phyloP scores from a whole-genome alignment of 1,284 basidiomycete species.

The Hypsizygus ulmarius region DNA sequence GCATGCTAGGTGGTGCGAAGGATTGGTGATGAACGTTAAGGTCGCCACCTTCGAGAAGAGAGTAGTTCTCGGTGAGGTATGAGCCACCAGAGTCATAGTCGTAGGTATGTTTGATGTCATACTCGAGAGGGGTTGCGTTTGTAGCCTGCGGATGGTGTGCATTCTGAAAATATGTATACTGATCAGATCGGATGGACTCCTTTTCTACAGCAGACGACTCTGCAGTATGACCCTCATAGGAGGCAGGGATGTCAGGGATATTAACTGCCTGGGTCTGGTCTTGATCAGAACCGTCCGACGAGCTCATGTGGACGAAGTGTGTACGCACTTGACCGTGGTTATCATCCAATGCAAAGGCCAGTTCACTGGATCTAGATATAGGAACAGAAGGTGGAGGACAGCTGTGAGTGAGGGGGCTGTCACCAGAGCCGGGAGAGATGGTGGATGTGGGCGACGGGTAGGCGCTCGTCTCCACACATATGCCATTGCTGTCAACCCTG shows the following conservation, averaged over 20 bases:
- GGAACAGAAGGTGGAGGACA: slow-evolving; percentile 25
- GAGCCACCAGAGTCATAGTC: slow-evolving; percentile 10
- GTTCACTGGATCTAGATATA: slow-evolving; percentile 43
- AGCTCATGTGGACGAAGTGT: not conserved
- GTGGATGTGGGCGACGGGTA: slow-evolving; percentile 43
- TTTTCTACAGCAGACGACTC: slow-evolving; percentile 4
- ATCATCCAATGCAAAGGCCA: slow-evolving; percentile 42
- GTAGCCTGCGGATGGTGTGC: slow-evolving; percentile 10
- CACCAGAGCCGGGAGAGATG: slow-evolving; percentile 40
- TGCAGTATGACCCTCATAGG: not conserved
- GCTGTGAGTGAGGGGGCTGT: slow-evolving; percentile 38
- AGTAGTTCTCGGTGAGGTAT: slow-evolving; percentile 17
- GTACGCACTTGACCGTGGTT: slow-evolving; percentile 33
- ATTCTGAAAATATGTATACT: slow-evolving; percentile 16
- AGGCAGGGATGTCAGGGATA: slow-evolving; percentile 2
- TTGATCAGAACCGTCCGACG: not conserved
- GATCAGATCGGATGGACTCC: slow-evolving; percentile 8
- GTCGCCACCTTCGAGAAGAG: slow-evolving; percentile 13
- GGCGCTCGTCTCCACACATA: slow-evolving; percentile 18
- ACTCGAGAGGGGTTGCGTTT: slow-evolving; percentile 11
- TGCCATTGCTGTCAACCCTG: slow-evolving; percentile 17
- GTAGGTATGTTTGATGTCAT: slow-evolving; percentile 14
- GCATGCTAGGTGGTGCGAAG: slow-evolving; percentile 12
- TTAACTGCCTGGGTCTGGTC: slow-evolving; percentile 5
- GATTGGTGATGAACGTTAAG: slow-evolving; percentile 14